Evolutionary conservation across 805 yeast genomes (phyloP), one percentile per base, ranked within the genome.

Genomic region (Schwanniomyces occidentalis): DNA sequence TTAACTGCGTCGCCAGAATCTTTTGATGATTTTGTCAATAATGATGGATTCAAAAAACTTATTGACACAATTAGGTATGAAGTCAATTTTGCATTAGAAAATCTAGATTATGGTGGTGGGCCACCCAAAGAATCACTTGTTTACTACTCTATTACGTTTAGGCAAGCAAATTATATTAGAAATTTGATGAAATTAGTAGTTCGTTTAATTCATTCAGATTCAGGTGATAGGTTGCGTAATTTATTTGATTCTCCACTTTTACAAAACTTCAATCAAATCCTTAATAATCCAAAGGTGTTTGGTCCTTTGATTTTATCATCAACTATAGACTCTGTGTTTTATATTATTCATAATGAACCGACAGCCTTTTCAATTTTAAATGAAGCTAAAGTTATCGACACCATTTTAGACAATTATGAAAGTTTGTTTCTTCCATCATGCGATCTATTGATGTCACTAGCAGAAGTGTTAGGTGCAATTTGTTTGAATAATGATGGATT

Each of bases 271-370:
- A 81, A 78, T 42, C 69, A 64, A 37, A 73, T 90, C 2, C 48
- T 90, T 12, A 49, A 54, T 9, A 66, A 85, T 46, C 77, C 84
- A 1, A 44, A 57, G 0, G 57, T 75, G 0, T 86, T 88, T 64
- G 96, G 96, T 0, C 76, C 79, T 24, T 71, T 77, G 10, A 58
- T 86, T 9, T 56, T 85, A 9, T 67, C 85, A 0, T 66, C 76
- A 15, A 73, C 85, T 0, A 55, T 90, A 23, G 82, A 78, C 41
- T 74, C 82, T 8, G 71, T 88, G 14, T 74, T 82, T 25, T 73
- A 74, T 8, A 85, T 88, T 40, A 79, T 90, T 18, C 91, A 90
- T 53, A 85, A 83, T 45, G 97, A 91, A 49, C 96, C 97, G 6
- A 88, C 96, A 0, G 86, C 95, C 3, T 90, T 74, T 50, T 73